Conservation (phyloP, 2,329 filamentous ascomycete genomes). For the Trichoderma oligosporum region DNA sequence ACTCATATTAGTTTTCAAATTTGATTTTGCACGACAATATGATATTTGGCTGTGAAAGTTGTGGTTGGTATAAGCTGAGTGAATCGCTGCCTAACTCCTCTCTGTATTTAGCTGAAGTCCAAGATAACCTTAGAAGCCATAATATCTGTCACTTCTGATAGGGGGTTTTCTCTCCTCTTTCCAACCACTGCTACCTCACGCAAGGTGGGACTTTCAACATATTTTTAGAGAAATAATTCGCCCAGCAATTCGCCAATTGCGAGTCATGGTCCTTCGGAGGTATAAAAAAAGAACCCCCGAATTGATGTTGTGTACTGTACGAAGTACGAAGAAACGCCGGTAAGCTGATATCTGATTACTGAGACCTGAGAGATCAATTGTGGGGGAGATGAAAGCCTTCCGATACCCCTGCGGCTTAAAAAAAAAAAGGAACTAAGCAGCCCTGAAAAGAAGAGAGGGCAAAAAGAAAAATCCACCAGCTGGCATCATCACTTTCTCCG, state of each 20-base stretch:
- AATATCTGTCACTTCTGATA: too few species aligned
- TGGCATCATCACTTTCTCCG: constrained; percentile 3
- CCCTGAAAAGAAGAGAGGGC: not conserved
- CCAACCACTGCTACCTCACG: too few species aligned
- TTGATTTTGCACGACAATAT: too few species aligned
- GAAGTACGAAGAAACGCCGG: too few species aligned
- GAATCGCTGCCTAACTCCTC: too few species aligned
- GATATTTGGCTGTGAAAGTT: too few species aligned
- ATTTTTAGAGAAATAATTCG: not conserved
- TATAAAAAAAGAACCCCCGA: not conserved
- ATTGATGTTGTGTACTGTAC: not conserved
- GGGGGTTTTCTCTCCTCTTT: too few species aligned
- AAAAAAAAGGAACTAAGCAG: not conserved
- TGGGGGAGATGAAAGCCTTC: constrained; percentile 8
- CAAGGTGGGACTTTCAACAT: too few species aligned
- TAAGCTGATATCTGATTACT: constrained; percentile 13
- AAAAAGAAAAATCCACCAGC: constrained; percentile 2
- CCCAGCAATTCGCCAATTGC: not conserved
- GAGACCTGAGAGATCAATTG: not conserved
- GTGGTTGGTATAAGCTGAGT: too few species aligned
- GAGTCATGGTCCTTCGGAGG: constrained; percentile 7
- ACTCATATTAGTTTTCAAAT: too few species aligned
- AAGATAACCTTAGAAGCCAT: too few species aligned
- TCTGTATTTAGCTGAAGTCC: too few species aligned
- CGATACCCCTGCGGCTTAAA: constrained; percentile 14